Percentiles rank a stretch among this genome's conserved stretches.
These are phyloP conservation scores for Pleomassaria siparia DNA, from an alignment of 2,329 filamentous ascomycete genomes.

Conservation along the genomic window DNA sequence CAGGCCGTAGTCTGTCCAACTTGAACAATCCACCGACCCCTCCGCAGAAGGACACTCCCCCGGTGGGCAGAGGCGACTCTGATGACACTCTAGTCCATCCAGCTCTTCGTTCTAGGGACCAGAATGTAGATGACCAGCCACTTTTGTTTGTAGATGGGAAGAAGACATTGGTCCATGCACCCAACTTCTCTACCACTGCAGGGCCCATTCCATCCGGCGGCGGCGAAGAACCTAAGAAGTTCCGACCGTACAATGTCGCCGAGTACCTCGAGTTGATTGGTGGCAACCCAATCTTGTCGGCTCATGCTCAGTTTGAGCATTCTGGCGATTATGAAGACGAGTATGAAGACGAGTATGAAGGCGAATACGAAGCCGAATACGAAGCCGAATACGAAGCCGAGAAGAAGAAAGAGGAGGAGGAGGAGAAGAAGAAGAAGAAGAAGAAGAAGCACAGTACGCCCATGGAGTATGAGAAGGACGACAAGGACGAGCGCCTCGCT, in stretches of 20 bases:
- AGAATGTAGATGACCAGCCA: background rate
- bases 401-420: slow-evolving; percentile 8
- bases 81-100: background rate
- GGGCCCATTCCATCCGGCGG: slow-evolving; percentile 10
- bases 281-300: slow-evolving; percentile 20
- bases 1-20: slow-evolving; percentile 9
- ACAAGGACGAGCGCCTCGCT: background rate
- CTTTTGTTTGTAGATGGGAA: background rate
- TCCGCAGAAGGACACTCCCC: slow-evolving; percentile 48
- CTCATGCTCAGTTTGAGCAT: slow-evolving; percentile 5
- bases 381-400: slow-evolving; percentile 11
- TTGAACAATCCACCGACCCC: slow-evolving; percentile 42
- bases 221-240: slow-evolving; percentile 27
- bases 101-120: background rate
- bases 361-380: slow-evolving; percentile 9
- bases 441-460: slow-evolving; percentile 11
- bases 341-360: too few relatives aligned
- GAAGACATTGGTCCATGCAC: background rate
- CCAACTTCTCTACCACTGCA: slow-evolving; percentile 1
- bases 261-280: slow-evolving; percentile 34
- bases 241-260: slow-evolving; percentile 22
- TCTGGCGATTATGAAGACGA: slow-evolving; percentile 5
- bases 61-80: background rate
- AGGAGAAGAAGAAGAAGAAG: slow-evolving; percentile 18
- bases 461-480: too few relatives aligned